Conservation (phyloP, 169 alveolate genomes). For the Neospora caninum region DNA sequence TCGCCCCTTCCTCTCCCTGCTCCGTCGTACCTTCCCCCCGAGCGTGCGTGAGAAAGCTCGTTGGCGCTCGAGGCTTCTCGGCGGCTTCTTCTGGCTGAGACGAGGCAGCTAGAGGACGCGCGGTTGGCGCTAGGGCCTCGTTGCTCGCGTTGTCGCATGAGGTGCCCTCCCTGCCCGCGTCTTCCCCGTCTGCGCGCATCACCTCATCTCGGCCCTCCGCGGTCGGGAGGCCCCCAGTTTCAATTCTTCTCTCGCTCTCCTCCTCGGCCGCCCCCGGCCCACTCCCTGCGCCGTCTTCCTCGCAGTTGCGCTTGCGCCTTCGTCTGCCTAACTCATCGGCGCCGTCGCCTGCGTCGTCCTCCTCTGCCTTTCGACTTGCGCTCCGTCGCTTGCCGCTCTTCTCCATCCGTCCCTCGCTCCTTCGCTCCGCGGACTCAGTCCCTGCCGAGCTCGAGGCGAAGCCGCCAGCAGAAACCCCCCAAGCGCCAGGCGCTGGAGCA, state of each 20-base stretch:
- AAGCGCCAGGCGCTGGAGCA: too few relatives aligned
- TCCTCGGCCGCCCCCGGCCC: too few relatives aligned
- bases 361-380: neutral
- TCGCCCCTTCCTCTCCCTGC: neutral
- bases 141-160: too few relatives aligned
- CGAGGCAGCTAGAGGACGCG: too few relatives aligned
- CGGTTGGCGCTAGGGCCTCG: too few relatives aligned
- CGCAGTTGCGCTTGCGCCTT: conserved; percentile 37
- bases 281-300: neutral
- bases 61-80: too few relatives aligned
- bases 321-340: neutral
- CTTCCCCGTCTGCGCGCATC: too few relatives aligned
- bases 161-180: too few relatives aligned
- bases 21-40: too few relatives aligned
- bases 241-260: neutral
- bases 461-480: neutral
- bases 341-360: neutral
- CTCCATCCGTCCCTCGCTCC: neutral
- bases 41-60: too few relatives aligned
- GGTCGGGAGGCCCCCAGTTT: neutral
- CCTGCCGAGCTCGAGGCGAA: neutral
- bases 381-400: conserved; percentile 3
- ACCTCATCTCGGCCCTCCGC: too few relatives aligned
- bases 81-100: too few relatives aligned
- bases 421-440: neutral